phyloP scores from a whole-genome alignment of 2,329 filamentous ascomycete genomes.

The Stagonosporopsis cucurbitacearum region DNA sequence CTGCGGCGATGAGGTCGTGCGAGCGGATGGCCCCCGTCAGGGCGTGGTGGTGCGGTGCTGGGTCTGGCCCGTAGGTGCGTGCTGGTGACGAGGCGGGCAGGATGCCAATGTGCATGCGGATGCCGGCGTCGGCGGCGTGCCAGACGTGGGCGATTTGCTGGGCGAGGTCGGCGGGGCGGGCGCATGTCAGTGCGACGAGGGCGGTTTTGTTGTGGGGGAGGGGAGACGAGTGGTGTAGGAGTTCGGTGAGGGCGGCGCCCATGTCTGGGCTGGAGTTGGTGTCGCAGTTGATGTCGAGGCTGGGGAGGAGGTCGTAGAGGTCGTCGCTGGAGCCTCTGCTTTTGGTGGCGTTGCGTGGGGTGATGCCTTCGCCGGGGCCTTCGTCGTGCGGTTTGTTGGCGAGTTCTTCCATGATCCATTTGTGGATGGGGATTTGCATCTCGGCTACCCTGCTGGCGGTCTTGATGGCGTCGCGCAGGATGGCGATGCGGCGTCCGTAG shows the following conservation, averaged over 20 bases:
- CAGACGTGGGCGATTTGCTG: conserved; percentile 28
- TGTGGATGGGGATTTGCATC: conserved; percentile 32
- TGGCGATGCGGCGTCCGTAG: conserved; percentile 28
- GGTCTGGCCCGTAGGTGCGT: neutral
- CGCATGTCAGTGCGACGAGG: conserved; percentile 26
- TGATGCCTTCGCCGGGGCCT: conserved; percentile 22
- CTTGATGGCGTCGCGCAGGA: conserved; percentile 24
- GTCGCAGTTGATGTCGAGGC: conserved; percentile 8
- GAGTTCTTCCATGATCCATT: conserved; percentile 29
- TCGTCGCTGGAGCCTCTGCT: conserved; percentile 23
- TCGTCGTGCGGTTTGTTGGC: conserved; percentile 29
- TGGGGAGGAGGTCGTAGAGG: conserved; percentile 5
- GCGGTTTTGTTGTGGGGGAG: conserved; percentile 30
- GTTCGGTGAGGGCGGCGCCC: conserved; percentile 19
- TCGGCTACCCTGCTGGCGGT: conserved; percentile 25
- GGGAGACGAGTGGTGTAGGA: conserved; percentile 16
- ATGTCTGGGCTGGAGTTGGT: conserved; percentile 22
- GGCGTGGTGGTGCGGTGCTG: neutral
- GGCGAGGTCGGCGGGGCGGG: conserved; percentile 18
- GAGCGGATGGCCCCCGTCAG: conserved; percentile 12
- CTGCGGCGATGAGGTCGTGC: conserved; percentile 30
- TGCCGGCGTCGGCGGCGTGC: conserved; percentile 26
- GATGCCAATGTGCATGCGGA: conserved; percentile 31
- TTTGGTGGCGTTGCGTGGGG: conserved; percentile 26
- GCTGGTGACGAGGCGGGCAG: conserved; percentile 14